Evolutionary conservation across 345 rosid genomes (phyloP).

Genomic region (Erysimum cheiranthoides): DNA sequence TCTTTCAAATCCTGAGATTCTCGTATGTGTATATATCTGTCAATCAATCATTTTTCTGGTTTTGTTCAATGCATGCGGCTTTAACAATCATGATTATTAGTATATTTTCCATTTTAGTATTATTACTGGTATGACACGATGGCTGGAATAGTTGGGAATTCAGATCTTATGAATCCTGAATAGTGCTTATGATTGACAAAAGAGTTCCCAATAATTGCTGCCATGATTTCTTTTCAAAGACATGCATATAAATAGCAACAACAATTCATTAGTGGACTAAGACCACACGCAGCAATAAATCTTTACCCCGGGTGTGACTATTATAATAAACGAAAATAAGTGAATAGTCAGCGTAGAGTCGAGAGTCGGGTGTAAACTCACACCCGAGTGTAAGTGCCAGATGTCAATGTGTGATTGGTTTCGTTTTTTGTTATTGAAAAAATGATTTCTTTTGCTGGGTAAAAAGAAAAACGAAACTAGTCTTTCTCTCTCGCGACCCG

Average conservation of each 20-base stretch:
- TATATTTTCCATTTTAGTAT: slow-evolving; percentile 19
- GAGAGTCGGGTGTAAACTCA: no score
- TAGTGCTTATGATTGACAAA: slow-evolving; percentile 48
- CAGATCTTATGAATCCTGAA: slow-evolving; percentile 40
- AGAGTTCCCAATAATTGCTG: slow-evolving; percentile 41
- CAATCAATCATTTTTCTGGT: slow-evolving; percentile 22
- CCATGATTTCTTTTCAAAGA: slow-evolving; percentile 34
- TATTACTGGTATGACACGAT: slow-evolving; percentile 31
- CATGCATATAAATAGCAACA: slow-evolving; percentile 44
- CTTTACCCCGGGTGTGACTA: no score
- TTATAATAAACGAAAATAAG: no score
- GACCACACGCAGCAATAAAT: no score
- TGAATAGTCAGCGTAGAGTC: no score
- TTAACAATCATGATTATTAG: slow-evolving; percentile 16
- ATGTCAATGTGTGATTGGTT: no score
- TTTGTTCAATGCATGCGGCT: slow-evolving; percentile 43
- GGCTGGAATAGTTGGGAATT: slow-evolving; percentile 31
- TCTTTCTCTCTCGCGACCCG: no score
- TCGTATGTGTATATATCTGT: slow-evolving; percentile 7
- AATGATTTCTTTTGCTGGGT: no score
- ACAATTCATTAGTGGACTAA: slow-evolving; percentile 32
- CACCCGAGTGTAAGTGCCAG: no score
- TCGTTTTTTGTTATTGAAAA: no score
- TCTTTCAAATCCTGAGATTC: slow-evolving; percentile 27
- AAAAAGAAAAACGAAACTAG: no score